Base-by-base conservation (phyloP, 805 yeast genomes). In the Ogataea angusta region DNA sequence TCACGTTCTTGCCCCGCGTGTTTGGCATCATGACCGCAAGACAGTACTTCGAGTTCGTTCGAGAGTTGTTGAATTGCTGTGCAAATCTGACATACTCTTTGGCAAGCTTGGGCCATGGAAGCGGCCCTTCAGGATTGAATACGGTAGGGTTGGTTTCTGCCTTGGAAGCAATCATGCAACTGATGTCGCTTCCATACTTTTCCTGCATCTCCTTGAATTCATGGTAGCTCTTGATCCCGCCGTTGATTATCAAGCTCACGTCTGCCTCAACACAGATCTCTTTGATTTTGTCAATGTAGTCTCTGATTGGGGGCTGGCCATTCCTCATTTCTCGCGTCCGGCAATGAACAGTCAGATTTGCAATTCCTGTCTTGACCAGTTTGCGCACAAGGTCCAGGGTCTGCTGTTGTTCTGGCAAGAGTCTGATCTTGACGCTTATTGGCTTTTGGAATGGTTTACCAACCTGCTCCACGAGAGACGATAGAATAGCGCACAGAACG, bases 161-260 rank as follows among this genome's bases (percentile, higher is more conserved):
- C 22, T 80, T 78, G 23, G 87, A 83, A 1, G 97, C 99, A 54
- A 90, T 80, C 99, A 93, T 91, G 6, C 87, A 90, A 4, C 98
- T 95, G n/a, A 83, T 64, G 37, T 76, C 75, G 2, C 72, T 71
- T 1, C 81, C 77, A 50, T 73, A 75, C n/a, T 63, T 58, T 8
- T 62, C 50, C 53, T 77, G 82, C 30, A 90, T 55, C 18, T 66
- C 64, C 6, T 51, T 45, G 45, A 73, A 77, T 40, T 90, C 93
- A 4, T 54, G 46, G 31, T 79, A 67, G 36, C 76, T 68, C 35
- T 64, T 64, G 4, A 93, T 64, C 16, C 76, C 87, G 5, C 99
- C 99, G 59, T 93, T 93, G 25, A 90, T 80, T 2, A 85, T 77
- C 49, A 95, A 75, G 4, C 86, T 72, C 2, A 93, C 85, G 4